Base-by-base conservation (phyloP, 805 yeast species). In the Barnettozyma sp. region DNA sequence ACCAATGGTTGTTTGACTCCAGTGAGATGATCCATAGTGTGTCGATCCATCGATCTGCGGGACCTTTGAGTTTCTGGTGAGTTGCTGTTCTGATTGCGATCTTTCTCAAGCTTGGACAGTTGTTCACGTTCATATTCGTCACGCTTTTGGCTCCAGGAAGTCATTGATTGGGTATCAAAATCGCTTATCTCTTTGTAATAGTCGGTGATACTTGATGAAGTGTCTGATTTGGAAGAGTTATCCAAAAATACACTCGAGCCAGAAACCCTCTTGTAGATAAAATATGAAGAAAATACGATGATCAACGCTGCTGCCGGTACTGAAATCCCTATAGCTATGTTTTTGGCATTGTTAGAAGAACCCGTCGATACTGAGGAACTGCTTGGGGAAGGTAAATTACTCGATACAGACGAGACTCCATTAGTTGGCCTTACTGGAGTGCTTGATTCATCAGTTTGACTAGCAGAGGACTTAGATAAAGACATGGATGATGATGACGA, bases 91-190 rank as follows among this genome's bases (percentile, higher is more conserved):
- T n/a, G n/a, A n/a, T n/a, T n/a, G n/a, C n/a, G 34, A 23, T 26
- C 14, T 16, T 20, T 22, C 12, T 34, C 28, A 16, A 12, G 24
- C 27, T 28, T 29, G 28, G 32, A 16, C 16, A 12, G 4, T 21
- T 22, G 37, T 34, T 18, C 32, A 17, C 15, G 30, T 32, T 41
- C 48, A 29, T 41, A 48, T 19, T 50, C 50, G 30, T 50, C 46
- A 19, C 50, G 38, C 31, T 50, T 51, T 7, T 35, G 33, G 13
- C 40, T 45, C 58, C 58, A 53, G 1, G 50, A 45, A 1, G 49
- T 37, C 7, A 53, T 49, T 15, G 52, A 45, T 5, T 44, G 49
- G 23, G 44, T 46, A 30, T 53, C 58, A 26, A 43, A 25, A 4
- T 39, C 27, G n/a, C 42, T 30, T 6, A 49, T 34, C 5, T 49